Conservation (phyloP, 305 asterid species). For the Fraxinus dipetala region DNA sequence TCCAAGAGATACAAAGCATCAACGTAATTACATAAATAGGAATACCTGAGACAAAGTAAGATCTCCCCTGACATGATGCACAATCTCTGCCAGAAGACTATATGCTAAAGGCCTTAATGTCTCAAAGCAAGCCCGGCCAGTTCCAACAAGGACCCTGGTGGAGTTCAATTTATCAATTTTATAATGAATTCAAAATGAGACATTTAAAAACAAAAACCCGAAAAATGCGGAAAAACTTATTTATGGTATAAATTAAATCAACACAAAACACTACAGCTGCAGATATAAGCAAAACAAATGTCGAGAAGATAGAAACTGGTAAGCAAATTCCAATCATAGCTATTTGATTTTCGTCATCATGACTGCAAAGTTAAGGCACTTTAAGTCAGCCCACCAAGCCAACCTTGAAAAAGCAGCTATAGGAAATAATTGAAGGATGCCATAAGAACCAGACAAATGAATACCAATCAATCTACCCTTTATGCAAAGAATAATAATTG, state of each 20-base stretch:
- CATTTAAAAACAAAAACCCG: slow-evolving; percentile 15
- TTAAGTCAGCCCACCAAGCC: slow-evolving; percentile 9
- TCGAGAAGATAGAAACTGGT: slow-evolving; percentile 18
- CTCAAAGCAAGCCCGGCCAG: slow-evolving; percentile 98
- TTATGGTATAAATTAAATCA: slow-evolving; percentile 18
- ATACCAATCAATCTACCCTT: background rate
- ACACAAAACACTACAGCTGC: slow-evolving; percentile 19
- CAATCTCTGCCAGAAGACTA: slow-evolving; percentile 98
- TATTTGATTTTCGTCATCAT: background rate
- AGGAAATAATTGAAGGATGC: background rate
- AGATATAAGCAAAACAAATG: slow-evolving; percentile 4
- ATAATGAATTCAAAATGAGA: slow-evolving; percentile 4
- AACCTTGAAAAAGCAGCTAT: slow-evolving; percentile 13
- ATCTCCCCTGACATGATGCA: slow-evolving; percentile 95
- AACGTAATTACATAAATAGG: background rate
- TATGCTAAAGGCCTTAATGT: slow-evolving; percentile 98
- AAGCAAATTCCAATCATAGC: slow-evolving; percentile 18
- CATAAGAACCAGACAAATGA: slow-evolving; percentile 1
- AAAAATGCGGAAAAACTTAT: background rate
- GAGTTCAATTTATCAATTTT: slow-evolving; percentile 27
- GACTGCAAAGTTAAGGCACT: background rate
- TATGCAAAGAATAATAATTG: background rate
- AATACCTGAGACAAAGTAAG: slow-evolving; percentile 93
- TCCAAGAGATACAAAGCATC: slow-evolving; percentile 1
- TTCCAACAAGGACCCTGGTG: slow-evolving; percentile 97